Percentiles rank a stretch among this genome's conserved stretches.
phyloP scores from a whole-genome alignment of 1,284 basidiomycete genomes.

The Microbotryomycetes sp. region DNA sequence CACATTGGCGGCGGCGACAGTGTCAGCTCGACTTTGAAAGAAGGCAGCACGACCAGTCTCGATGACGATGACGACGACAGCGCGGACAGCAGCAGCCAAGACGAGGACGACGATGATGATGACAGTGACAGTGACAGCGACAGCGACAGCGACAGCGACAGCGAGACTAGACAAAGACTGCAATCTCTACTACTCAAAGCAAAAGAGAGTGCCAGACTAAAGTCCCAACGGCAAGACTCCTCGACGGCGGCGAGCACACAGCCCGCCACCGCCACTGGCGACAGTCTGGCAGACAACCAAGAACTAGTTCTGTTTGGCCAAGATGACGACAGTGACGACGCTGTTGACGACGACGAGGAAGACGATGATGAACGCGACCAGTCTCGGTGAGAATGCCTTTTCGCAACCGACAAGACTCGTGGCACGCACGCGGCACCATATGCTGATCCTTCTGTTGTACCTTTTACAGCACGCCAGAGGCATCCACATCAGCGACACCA shows the following conservation, averaged over 20 bases:
- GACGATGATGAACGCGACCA: not conserved
- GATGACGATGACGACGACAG: not conserved
- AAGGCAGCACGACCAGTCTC: too few species aligned
- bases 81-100: not conserved
- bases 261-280: not conserved
- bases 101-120: not conserved
- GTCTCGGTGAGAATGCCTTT: too few species aligned
- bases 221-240: not conserved
- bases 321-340: conserved; percentile 3
- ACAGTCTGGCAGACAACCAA: conserved; percentile 20
- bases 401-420: too few species aligned
- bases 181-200: conserved; percentile 17
- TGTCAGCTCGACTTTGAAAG: too few species aligned
- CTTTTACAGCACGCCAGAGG: too few species aligned
- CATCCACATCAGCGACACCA: not conserved
- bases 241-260: not conserved
- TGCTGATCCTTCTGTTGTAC: not conserved
- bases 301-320: conserved; percentile 22
- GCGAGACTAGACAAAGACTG: not conserved
- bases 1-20: too few species aligned
- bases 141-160: not conserved
- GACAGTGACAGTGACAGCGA: too few species aligned
- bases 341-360: not conserved
- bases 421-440: too few species aligned
- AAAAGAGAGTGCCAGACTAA: conserved; percentile 1